These are phyloP conservation scores for Rhinocladiella mackenziei DNA, from an alignment of 2,329 filamentous ascomycete genomes.

Conservation along the genomic window DNA sequence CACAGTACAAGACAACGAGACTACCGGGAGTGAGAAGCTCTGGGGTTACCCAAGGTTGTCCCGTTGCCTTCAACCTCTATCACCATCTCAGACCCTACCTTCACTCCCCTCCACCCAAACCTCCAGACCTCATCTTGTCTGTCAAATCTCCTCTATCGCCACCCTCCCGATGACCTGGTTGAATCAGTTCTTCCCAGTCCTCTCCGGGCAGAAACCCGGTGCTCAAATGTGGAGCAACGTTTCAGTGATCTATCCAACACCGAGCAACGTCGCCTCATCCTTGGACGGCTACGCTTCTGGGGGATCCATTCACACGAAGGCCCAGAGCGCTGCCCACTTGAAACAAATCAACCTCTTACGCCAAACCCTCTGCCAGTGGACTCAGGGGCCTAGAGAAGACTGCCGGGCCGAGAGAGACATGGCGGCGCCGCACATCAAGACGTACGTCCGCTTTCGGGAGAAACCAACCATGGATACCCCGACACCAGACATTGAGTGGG, in stretches of 20 bases:
- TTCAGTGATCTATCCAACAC: conserved; percentile 72
- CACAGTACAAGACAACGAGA: conserved; percentile 38
- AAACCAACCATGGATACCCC: conserved; percentile 32
- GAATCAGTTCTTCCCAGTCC: conserved; percentile 42
- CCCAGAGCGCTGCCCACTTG: conserved; percentile 63
- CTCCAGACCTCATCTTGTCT: conserved; percentile 39
- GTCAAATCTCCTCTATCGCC: conserved; percentile 67
- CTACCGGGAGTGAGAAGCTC: conserved; percentile 44
- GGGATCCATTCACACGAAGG: conserved; percentile 75
- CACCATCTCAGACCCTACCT: background rate
- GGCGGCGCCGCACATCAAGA: conserved; percentile 86
- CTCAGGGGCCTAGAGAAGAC: conserved; percentile 6
- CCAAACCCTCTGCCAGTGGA: conserved; percentile 71
- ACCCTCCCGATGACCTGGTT: conserved; percentile 74
- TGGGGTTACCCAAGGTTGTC: conserved; percentile 74
- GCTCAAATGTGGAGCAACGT: conserved; percentile 9
- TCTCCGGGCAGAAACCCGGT: conserved; percentile 4
- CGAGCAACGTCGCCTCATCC: conserved; percentile 70
- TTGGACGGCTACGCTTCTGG: conserved; percentile 76
- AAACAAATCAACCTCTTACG: conserved; percentile 71
- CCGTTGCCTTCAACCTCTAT: conserved; percentile 47
- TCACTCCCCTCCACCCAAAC: conserved; percentile 8
- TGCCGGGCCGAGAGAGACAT: conserved; percentile 58
- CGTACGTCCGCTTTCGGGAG: conserved; percentile 64
- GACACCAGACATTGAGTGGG: conserved; percentile 66